Evolutionary conservation across 768 basidiomycete genomes (phyloP).

Genomic region (Astraeus odoratus): DNA sequence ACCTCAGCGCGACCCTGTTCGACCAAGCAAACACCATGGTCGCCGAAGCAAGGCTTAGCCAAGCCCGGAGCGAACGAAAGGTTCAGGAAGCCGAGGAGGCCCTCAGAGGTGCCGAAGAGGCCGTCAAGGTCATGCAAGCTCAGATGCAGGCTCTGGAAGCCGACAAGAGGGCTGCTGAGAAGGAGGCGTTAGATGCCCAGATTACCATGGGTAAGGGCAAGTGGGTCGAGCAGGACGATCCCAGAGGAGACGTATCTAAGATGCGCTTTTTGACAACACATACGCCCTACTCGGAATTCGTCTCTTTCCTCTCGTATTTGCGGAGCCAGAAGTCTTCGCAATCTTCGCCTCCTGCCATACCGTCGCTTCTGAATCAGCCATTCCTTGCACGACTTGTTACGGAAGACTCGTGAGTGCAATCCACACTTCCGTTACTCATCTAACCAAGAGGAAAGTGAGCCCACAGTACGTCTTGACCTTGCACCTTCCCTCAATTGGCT

Average conservation of each 20-base stretch:
- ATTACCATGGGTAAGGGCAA: conserved; percentile 61
- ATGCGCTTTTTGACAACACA: conserved; percentile 59
- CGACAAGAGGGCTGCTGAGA: conserved; percentile 59
- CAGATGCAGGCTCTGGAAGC: conserved; percentile 73
- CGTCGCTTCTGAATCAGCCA: conserved; percentile 68
- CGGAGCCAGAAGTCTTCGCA: conserved; percentile 59
- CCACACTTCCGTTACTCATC: background rate
- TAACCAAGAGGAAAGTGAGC: conserved; percentile 53
- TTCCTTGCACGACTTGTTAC: conserved; percentile 67
- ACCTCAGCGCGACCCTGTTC: conserved; percentile 86
- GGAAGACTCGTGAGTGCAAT: conserved; percentile 78
- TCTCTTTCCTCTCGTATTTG: conserved; percentile 70
- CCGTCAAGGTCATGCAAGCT: conserved; percentile 74
- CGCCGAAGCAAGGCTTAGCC: conserved; percentile 73
- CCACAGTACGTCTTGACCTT: conserved; percentile 86
- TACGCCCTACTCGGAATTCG: conserved; percentile 73
- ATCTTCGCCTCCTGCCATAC: conserved; percentile 56
- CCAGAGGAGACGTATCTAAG: conserved; percentile 20
- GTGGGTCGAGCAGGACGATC: conserved; percentile 42
- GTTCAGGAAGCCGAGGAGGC: conserved; percentile 72
- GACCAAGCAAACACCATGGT: conserved; percentile 96
- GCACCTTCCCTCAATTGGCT: conserved; percentile 94
- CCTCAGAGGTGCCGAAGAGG: conserved; percentile 78
- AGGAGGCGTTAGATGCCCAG: conserved; percentile 42
- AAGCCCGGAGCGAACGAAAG: conserved; percentile 65